phyloP scores from a whole-genome alignment of 169 alveolate species.

The Amoebophrya sp. region DNA sequence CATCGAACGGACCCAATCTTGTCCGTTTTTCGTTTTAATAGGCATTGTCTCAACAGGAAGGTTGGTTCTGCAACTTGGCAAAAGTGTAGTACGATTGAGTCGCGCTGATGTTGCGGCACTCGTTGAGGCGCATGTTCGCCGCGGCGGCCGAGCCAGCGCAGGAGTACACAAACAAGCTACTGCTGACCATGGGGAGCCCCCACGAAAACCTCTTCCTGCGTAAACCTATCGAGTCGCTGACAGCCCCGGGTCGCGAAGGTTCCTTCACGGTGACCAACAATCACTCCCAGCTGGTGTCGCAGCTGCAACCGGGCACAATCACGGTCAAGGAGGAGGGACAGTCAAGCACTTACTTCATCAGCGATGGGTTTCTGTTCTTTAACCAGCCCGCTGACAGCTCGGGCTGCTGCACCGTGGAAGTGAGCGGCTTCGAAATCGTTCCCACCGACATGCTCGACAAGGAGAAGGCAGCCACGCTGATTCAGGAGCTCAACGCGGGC shows the following conservation, averaged over 20 bases:
- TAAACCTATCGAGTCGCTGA: slow-evolving; percentile 51
- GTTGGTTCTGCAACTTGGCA: no score
- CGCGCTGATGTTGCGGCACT: background rate
- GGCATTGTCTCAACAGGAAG: no score
- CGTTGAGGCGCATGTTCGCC: background rate
- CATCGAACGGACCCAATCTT: no score
- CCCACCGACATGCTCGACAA: slow-evolving; percentile 55
- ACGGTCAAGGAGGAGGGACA: slow-evolving; percentile 44
- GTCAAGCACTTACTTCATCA: slow-evolving; percentile 25
- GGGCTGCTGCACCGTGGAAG: slow-evolving; percentile 58
- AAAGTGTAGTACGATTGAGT: no score
- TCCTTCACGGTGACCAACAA: slow-evolving; percentile 51
- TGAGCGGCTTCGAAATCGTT: slow-evolving; percentile 55
- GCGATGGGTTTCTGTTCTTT: slow-evolving; percentile 52
- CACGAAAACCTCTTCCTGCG: slow-evolving; percentile 47
- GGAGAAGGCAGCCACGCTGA: slow-evolving; percentile 50
- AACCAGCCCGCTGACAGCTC: slow-evolving; percentile 54
- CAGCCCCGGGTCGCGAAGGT: slow-evolving; percentile 55
- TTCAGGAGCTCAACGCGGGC: slow-evolving; percentile 50
- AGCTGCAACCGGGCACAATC: slow-evolving; percentile 47
- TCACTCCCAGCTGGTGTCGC: slow-evolving; percentile 52
- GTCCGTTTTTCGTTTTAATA: no score
- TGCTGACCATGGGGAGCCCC: slow-evolving; percentile 54
- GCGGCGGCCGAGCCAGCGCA: slow-evolving; percentile 32
- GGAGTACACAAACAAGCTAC: slow-evolving; percentile 48